Conservation (phyloP, 108 stramenopile species). For the Cyclostephanos invisitatus region DNA sequence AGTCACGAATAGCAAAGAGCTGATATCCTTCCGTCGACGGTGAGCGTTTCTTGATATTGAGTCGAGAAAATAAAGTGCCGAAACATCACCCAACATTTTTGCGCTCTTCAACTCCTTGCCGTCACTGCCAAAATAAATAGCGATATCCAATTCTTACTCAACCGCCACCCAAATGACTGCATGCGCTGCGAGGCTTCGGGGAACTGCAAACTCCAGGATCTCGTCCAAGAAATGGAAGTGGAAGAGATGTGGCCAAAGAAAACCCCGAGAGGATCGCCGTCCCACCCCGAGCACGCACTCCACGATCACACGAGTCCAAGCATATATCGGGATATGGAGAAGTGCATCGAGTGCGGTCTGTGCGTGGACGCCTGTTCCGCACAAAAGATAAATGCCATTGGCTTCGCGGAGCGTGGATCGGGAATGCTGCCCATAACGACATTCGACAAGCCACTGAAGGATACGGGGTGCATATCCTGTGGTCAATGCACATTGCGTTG, state of each 20-base stretch:
- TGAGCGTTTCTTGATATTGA: not conserved
- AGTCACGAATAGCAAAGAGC: constrained; percentile 24
- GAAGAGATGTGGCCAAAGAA: constrained; percentile 44
- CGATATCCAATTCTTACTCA: constrained; percentile 43
- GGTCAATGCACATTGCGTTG: constrained; percentile 56
- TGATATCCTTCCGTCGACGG: constrained; percentile 41
- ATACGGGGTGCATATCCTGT: constrained; percentile 56
- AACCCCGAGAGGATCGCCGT: constrained; percentile 22
- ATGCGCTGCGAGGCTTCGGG: constrained; percentile 49
- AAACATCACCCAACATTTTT: no score
- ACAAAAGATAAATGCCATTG: constrained; percentile 47
- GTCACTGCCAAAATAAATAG: not conserved
- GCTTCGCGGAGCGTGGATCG: constrained; percentile 45
- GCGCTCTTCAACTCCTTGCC: not conserved
- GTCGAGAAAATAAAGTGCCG: no score
- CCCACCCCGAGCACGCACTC: constrained; percentile 33
- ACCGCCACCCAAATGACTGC: constrained; percentile 50
- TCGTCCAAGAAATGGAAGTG: constrained; percentile 50
- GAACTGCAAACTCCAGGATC: constrained; percentile 48
- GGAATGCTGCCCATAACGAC: constrained; percentile 43
- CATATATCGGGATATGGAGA: constrained; percentile 44
- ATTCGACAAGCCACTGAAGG: constrained; percentile 44
- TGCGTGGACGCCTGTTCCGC: constrained; percentile 49
- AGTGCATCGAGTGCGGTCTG: constrained; percentile 55
- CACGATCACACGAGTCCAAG: constrained; percentile 40